Evolutionary conservation across 2,329 filamentous ascomycete species (phyloP), one percentile per base, ranked within the genome.

Genomic region (Aspergillus ruber): DNA sequence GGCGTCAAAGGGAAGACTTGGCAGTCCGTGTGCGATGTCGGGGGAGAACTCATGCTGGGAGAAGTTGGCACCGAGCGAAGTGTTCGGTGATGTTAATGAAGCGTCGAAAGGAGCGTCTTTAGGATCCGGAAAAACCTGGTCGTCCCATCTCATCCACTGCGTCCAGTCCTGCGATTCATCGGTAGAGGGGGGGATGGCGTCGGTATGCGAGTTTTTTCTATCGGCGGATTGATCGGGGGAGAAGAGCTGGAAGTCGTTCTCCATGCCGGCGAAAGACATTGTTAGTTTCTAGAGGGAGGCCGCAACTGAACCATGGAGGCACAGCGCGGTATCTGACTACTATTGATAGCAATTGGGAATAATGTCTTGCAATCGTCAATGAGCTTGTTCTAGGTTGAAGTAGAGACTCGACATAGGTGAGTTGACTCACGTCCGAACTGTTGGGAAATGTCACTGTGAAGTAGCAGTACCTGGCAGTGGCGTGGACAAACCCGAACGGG

Each of bases 71-170:
- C 54, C 57, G 20, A 56, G 49, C 4, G 57, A 56, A 6, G 58
- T 56, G 40, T 56, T 51, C 3, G 61, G 58, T 9, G 66, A 60
- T 17, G 61, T 56, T 45, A 59, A 59, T 12, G 36, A 12, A 10
- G 51, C 45, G 29, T 61, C 54, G 18, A 60, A 51, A 32, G 57
- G 50, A 15, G 58, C 50, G 45, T 57, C 44, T 48, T 60, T 51
- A n/a, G 49, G 36, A 20, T 67, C 62, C 2, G 58, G 47, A 36
- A 63, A 61, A 20, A 61, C 58, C 21, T 66, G 56, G 13, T 70
- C 69, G 52, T 72, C 69, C 69, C 69, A 72, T 57, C 65, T 60
- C 69, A 72, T 72, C 69, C 69, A 72, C 52, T 72, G 67, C 10
- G 66, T 68, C 69, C 69, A 72, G 45, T 72, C 69, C 49, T 68